Percentiles rank a stretch among this genome's conserved stretches.
phyloP scores from a whole-genome alignment of 352 stramenopile genomes.

The Globisporangium nodosum region DNA sequence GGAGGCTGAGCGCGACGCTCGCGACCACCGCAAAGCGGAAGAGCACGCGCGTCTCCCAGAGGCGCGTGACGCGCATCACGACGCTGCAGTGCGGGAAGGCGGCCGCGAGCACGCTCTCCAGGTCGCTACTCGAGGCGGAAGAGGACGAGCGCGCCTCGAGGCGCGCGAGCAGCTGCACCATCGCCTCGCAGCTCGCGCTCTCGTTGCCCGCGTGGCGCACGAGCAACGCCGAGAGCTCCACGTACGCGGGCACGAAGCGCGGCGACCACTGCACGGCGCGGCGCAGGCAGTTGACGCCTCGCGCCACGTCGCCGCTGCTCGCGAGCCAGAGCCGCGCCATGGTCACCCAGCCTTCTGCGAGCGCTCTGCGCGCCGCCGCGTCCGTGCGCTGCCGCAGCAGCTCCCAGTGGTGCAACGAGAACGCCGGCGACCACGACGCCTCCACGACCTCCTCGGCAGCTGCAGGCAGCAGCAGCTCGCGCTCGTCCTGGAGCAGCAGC shows the following conservation, averaged over 20 bases:
- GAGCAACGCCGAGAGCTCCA: slow-evolving; percentile 13
- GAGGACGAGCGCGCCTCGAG: slow-evolving; percentile 12
- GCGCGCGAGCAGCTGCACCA: slow-evolving; percentile 22
- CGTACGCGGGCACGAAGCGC: slow-evolving; percentile 17
- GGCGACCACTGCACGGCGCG: slow-evolving; percentile 22
- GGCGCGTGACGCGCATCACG: slow-evolving; percentile 16
- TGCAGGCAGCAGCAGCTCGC: slow-evolving; percentile 5
- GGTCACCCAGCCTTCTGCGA: slow-evolving; percentile 17
- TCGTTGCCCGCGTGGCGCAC: slow-evolving; percentile 8
- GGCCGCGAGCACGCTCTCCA: slow-evolving; percentile 12
- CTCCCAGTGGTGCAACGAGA: slow-evolving; percentile 16
- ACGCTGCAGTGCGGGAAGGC: slow-evolving; percentile 26
- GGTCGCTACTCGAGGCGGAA: slow-evolving; percentile 5
- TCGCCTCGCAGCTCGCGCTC: slow-evolving; percentile 19
- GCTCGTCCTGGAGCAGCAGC: slow-evolving; percentile 13
- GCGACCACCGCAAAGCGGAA: slow-evolving; percentile 12
- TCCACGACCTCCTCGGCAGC: not conserved
- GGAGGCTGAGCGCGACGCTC: slow-evolving; percentile 16
- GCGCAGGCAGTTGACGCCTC: slow-evolving; percentile 20
- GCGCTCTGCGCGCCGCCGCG: slow-evolving; percentile 2
- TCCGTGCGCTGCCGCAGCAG: slow-evolving; percentile 10
- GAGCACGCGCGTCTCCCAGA: slow-evolving; percentile 17
- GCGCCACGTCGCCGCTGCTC: slow-evolving; percentile 7
- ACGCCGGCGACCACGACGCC: slow-evolving; percentile 13
- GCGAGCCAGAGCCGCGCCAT: slow-evolving; percentile 13